Evolutionary conservation across 805 yeast genomes (phyloP), one percentile per base, ranked within the genome.

Genomic region (Candida bentonensis): DNA sequence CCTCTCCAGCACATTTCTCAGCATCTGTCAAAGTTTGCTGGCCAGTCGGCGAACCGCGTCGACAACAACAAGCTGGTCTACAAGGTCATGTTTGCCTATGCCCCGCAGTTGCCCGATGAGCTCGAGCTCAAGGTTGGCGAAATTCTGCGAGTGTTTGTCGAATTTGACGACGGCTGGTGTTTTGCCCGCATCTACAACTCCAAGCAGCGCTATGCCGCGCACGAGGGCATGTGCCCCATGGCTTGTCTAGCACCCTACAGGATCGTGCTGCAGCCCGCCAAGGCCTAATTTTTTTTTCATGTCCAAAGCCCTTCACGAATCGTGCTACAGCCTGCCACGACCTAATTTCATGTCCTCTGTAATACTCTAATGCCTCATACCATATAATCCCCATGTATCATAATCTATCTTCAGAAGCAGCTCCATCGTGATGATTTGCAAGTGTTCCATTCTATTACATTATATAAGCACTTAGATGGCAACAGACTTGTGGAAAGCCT

Each of bases 91-190:
- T 81, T 75, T 56, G 78, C 74, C 51, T 87, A 86, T 61, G 68
- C 64, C 44, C 87, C 95, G 3, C 85, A 79, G 55, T 76, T 86
- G n/a, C 79, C 75, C 3, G 95, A 87, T 60, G 96, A 88, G 64
- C 68, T 88, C 51, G 65, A 76, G 15, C 62, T 88, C 20, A 59
- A 67, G 17, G 79, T 78, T 48, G 76, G 76, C 50, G 96, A 88
- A 59, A 55, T 82, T 41, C 70, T 88, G 46, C 79, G 82, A 53
- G 67, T 88, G 21, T 64, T 83, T 47, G 86, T 84, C 59, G 77
- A 75, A 55, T 85, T 94, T 11, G 88, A 81, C 42, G 96, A 88
- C 60, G 95, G 89, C 46, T 88, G 96, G 96, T 88, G 96, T 89
- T 79, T 80, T 39, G 95, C 60, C 28, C 43, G 46, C 13, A 42